Conservation (phyloP, 2,329 filamentous ascomycete genomes). For the Phoma sp. region DNA sequence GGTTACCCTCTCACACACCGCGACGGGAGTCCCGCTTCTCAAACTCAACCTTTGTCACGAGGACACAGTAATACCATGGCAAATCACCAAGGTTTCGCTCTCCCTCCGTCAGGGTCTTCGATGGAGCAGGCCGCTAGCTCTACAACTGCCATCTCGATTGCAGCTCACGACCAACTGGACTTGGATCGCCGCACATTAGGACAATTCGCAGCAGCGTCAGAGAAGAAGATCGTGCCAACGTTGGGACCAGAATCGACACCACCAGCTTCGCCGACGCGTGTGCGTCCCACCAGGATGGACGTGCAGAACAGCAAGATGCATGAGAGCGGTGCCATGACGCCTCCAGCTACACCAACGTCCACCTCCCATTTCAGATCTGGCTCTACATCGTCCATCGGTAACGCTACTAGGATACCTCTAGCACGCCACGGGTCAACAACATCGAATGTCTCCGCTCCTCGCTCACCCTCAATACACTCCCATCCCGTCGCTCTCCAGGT, state of each 20-base stretch:
- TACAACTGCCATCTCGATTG: not conserved
- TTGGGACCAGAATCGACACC: slow-evolving; percentile 30
- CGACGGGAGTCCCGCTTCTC: slow-evolving; percentile 19
- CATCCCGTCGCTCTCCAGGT: slow-evolving; percentile 30
- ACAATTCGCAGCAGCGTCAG: not conserved
- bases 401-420: slow-evolving; percentile 25
- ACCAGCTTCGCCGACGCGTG: slow-evolving; percentile 34
- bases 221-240: slow-evolving; percentile 3
- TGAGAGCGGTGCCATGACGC: slow-evolving; percentile 32
- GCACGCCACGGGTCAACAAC: slow-evolving; percentile 31
- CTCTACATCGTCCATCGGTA: slow-evolving; percentile 29
- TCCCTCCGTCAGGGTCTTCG: slow-evolving; percentile 8
- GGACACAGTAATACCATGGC: slow-evolving; percentile 21
- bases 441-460: slow-evolving; percentile 19
- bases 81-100: slow-evolving; percentile 12
- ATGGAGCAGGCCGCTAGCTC: not conserved
- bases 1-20: slow-evolving; percentile 15
- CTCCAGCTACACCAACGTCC: slow-evolving; percentile 38
- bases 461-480: slow-evolving; percentile 25
- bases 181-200: not conserved
- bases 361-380: slow-evolving; percentile 27
- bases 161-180: slow-evolving; percentile 5
- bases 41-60: slow-evolving; percentile 15
- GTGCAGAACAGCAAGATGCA: slow-evolving; percentile 20
- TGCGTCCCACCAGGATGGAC: slow-evolving; percentile 26